Evolutionary conservation across 345 rosid species (phyloP), one percentile per base, ranked within the genome.

Genomic region (Murraya paniculata): DNA sequence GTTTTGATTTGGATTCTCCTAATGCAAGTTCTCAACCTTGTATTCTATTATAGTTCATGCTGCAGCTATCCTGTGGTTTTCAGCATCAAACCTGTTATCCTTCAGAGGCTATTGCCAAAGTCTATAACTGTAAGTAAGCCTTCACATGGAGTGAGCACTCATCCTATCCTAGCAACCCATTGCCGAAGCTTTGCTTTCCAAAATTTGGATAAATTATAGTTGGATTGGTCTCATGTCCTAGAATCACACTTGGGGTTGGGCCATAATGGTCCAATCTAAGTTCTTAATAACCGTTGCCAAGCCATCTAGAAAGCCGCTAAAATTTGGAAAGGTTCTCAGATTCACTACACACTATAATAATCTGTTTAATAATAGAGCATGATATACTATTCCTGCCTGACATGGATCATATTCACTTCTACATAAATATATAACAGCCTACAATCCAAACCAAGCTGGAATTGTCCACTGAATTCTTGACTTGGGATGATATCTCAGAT

Each of bases 181-280:
- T 14, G 7, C 13, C 39, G 58, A 22, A n/a, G 45, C 59, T 57
- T 33, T 11, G 24, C 11, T 21, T 58, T 25, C 27, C 35, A 18
- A 53, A 39, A 65, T 21, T 35, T 24, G 25, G 48, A 65, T 65
- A 65, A 33, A 65, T 14, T 33, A 35, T 65, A 3, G 4, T 21
- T 21, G 45, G 27, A 33, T 65, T 65, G 69, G 16, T 8, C 41
- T 2, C 69, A 8, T 35, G 27, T 21, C 27, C 68, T 33, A 21
- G 38, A 30, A 38, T 77, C 33, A 18, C 22, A 21, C 9, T 39
- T 21, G 33, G 25, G 22, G 21, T 50, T 19, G 5, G 39, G 39
- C 73, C 68, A 45, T 18, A 31, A 50, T 28, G 53, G 69, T 39
- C 62, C 56, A 74, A 35, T 58, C 64, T 59, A 74, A 64, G 36